Conservation (phyloP, 139 green algal species). For the Chlorella sp. region DNA sequence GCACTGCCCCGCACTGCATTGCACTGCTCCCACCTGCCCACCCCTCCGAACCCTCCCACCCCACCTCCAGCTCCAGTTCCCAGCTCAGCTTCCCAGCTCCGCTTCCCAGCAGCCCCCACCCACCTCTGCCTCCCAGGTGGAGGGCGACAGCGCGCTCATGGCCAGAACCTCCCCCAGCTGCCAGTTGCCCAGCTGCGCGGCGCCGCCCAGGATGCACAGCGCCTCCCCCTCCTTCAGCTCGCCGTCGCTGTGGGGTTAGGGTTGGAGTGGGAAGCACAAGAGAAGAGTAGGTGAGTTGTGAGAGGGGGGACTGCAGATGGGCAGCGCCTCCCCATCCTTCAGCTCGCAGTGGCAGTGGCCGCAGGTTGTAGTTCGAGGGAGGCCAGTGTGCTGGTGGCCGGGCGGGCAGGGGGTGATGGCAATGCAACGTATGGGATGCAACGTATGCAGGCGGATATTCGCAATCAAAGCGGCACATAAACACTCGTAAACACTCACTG, state of each 20-base stretch:
- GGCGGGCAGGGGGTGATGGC: too few relatives aligned
- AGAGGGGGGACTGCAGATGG: too few relatives aligned
- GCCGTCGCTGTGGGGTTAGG: conserved; percentile 42
- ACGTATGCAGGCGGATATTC: too few relatives aligned
- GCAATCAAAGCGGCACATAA: too few relatives aligned
- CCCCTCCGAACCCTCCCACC: not conserved
- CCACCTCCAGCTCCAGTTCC: too few relatives aligned
- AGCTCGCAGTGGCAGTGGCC: too few relatives aligned
- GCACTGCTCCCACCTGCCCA: not conserved
- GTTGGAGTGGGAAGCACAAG: not conserved
- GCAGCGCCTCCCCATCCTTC: too few relatives aligned
- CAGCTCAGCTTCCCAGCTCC: too few relatives aligned
- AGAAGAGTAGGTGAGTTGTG: not conserved
- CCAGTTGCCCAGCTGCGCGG: conserved; percentile 80
- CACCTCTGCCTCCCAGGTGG: conserved; percentile 61
- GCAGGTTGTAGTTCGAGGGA: too few relatives aligned
- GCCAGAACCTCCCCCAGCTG: conserved; percentile 70
- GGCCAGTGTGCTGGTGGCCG: too few relatives aligned
- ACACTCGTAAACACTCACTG: not conserved
- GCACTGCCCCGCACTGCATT: not conserved
- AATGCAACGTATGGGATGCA: too few relatives aligned
- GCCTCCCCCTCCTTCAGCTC: conserved; percentile 48
- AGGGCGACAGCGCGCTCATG: conserved; percentile 40
- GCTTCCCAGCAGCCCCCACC: not conserved
- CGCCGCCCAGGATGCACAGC: conserved; percentile 71